Evolutionary conservation across 192 early-diverging fungal genomes (phyloP).

Genomic region (Entomortierella beljakovae): DNA sequence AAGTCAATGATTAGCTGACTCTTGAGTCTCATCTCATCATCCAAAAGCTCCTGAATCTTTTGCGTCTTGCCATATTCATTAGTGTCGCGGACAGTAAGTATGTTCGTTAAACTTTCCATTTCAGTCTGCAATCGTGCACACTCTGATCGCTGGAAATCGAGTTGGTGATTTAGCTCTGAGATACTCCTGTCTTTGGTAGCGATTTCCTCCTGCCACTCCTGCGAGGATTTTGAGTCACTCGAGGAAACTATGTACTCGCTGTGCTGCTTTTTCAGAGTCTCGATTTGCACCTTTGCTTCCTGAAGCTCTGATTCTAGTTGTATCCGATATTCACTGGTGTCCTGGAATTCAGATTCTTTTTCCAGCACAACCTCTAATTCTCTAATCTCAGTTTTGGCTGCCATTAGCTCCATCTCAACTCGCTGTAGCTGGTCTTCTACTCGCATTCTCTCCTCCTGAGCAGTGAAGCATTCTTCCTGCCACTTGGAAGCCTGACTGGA

Average conservation of each 20-base stretch:
- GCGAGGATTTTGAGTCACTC: neutral
- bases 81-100: neutral
- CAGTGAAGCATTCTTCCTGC: slow-evolving; percentile 29
- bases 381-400: slow-evolving; percentile 22
- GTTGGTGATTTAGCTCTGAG: neutral
- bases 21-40: neutral
- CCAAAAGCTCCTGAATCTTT: neutral
- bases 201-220: neutral
- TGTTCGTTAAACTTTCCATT: neutral
- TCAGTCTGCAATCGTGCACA: neutral
- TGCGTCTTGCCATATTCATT: neutral
- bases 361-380: slow-evolving; percentile 3
- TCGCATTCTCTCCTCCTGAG: slow-evolving; percentile 36
- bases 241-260: neutral
- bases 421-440: slow-evolving; percentile 19
- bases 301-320: slow-evolving; percentile 5
- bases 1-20: neutral
- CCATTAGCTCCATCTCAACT: slow-evolving; percentile 17
- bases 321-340: neutral
- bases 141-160: neutral
- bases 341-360: neutral
- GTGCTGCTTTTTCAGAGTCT: neutral
- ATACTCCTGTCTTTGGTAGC: neutral
- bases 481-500: slow-evolving; percentile 7
- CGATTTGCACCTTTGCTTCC: neutral